Conservation (phyloP, 225 moss, liverwort and hornwort genomes). For the Marchantia paleacea region DNA sequence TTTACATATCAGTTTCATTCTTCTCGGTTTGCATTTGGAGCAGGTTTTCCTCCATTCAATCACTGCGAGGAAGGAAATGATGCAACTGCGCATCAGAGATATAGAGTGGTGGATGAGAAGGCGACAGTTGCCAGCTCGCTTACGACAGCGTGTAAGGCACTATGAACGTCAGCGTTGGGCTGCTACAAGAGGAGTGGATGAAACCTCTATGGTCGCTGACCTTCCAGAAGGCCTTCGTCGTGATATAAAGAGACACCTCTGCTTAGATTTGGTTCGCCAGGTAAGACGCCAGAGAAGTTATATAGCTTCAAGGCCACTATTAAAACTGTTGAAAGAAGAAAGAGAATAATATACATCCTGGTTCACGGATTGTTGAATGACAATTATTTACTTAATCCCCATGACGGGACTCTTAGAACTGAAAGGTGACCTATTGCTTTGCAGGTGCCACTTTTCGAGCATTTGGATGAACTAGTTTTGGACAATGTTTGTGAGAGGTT, state of each 20-base stretch:
- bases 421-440: background rate
- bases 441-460: conserved; percentile 61
- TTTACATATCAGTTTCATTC: background rate
- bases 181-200: conserved; percentile 65
- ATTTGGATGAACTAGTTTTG: conserved; percentile 60
- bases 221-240: conserved; percentile 65
- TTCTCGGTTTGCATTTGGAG: background rate
- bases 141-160: conserved; percentile 55
- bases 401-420: background rate
- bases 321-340: too few relatives aligned
- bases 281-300: conserved; percentile 14
- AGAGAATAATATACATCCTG: too few relatives aligned
- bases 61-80: conserved; percentile 66
- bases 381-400: too few relatives aligned
- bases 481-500: conserved; percentile 68
- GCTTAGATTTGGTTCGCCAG: conserved; percentile 63
- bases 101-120: conserved; percentile 85
- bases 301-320: background rate
- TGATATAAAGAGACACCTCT: conserved; percentile 80
- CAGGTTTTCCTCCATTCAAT: conserved; percentile 73
- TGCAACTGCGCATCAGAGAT: conserved; percentile 65
- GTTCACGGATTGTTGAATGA: too few relatives aligned
- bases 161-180: conserved; percentile 76
- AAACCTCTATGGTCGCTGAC: conserved; percentile 55
- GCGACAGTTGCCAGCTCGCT: conserved; percentile 47